phyloP scores from a whole-genome alignment of 2,329 filamentous ascomycete genomes.

The Waltergamsia citrina region DNA sequence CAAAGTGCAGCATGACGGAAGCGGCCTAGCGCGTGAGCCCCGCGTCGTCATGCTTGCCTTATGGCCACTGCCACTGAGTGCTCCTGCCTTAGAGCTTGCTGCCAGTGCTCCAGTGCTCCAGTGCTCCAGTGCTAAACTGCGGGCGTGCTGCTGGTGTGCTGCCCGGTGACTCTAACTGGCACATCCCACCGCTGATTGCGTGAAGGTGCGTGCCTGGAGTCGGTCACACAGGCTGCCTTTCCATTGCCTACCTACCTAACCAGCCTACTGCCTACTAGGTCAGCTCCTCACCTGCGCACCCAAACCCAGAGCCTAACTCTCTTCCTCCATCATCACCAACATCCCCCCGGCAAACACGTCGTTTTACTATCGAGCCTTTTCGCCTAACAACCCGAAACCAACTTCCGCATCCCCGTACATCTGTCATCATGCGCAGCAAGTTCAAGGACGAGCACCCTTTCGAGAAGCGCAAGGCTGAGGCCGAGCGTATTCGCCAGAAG shows the following conservation, averaged over 20 bases:
- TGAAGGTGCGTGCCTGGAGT: not conserved
- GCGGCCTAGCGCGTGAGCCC: constrained; percentile 4
- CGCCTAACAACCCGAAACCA: not conserved
- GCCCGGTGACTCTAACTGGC: not conserved
- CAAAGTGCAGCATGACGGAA: constrained; percentile 1
- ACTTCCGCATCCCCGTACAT: constrained; percentile 13
- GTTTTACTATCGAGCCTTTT: not conserved
- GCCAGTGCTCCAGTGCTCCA: too few relatives aligned
- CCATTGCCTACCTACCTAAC: not conserved
- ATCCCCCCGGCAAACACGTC: not conserved
- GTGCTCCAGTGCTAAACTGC: too few relatives aligned
- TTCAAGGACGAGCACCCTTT: constrained; percentile 99
- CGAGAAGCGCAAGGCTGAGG: constrained; percentile 99
- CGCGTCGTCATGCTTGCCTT: constrained; percentile 3
- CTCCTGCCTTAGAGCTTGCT: not conserved
- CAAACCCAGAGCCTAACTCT: not conserved
- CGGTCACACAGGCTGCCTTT: not conserved
- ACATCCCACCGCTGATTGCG: constrained; percentile 1
- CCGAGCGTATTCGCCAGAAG: constrained; percentile 98
- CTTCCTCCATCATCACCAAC: constrained; percentile 5
- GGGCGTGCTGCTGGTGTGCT: not conserved
- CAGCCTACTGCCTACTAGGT: not conserved
- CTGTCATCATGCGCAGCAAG: constrained; percentile 85
- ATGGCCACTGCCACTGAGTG: not conserved
- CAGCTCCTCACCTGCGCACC: not conserved